Base-by-base conservation (phyloP, 1,139 yeast species). In the Lodderomyces theae region DNA sequence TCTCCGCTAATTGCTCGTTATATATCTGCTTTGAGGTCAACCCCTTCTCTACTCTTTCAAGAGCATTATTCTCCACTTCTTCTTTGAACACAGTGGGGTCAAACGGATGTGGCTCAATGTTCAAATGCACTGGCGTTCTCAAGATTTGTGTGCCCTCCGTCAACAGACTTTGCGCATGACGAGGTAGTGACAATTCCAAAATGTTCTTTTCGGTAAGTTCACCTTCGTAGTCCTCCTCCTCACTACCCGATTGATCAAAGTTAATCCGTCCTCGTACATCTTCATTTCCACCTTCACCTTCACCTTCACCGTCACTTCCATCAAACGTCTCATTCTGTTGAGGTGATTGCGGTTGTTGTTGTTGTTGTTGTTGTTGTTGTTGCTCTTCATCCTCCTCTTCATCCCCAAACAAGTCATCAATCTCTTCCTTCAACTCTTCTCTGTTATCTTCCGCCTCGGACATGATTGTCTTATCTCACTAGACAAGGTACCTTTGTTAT, bases 81-180 rank as follows among this genome's bases (percentile, higher is more conserved):
- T 78, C 79, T 51, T 67, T 79, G 60, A 86, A 88, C 40, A 72
- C 78, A 23, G 72, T 72, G 2, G 95, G 86, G 51, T 90, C 95
- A 59, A 90, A 92, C 29, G 96, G 95, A 47, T 79, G 80, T 3
- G 97, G 86, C 46, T 89, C 95, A 29, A 89, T 80, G 42, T 79
- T 80, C 48, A 92, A 66, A 54, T 87, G 90, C 19, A 87, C 82
- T 2, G 97, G 98, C 49, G 90, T 68, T 48, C 84, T 83, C 44
- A 87, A 77, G 45, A 76, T 67, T 50, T 74, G 78, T 3, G 80
- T 71, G 34, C 74, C 76, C 1, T 54, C 54, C 42, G 68, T 73
- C 23, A 57, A 54, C 37, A 72, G 75, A 3, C 78, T 63, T 25
- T 79, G 66, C 22, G 85, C 85, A 58, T 86, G 95, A 56, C 94